A percentile compares a stretch with the other conserved stretches of the same genome.
These are phyloP conservation scores for Saccharomycodes ludwigii DNA, from an alignment of 805 yeast species.

Conservation along the genomic window DNA sequence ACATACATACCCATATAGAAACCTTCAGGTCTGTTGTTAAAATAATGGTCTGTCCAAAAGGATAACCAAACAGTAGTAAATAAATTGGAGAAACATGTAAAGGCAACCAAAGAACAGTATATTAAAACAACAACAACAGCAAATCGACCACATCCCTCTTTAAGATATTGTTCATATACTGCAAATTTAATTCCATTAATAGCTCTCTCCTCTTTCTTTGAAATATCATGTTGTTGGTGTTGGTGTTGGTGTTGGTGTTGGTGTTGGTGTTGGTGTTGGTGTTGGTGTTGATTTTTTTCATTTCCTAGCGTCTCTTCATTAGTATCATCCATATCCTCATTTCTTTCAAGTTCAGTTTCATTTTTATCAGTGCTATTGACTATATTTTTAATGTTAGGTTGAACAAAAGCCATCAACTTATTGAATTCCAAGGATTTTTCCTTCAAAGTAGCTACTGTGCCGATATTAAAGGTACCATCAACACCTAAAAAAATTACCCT, in stretches of 20 bases:
- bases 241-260: conserved; percentile 11
- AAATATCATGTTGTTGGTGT: conserved; percentile 2
- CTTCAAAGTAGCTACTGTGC: conserved; percentile 40
- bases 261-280: conserved; percentile 9
- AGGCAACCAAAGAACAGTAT: conserved; percentile 5
- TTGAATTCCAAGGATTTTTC: conserved; percentile 30
- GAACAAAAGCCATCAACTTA: conserved; percentile 33
- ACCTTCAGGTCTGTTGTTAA: conserved; percentile 31
- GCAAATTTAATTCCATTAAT: conserved; percentile 17
- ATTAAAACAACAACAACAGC: conserved; percentile 3
- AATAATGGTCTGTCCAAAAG: conserved; percentile 59
- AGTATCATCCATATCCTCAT: conserved; percentile 11
- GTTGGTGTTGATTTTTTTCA: conserved; percentile 10
- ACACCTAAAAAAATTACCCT: conserved; percentile 50
- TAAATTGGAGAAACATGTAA: conserved; percentile 35
- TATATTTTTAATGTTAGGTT: conserved; percentile 16
- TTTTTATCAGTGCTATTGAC: conserved; percentile 17
- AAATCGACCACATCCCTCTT: conserved; percentile 20
- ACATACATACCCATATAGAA: conserved; percentile 68
- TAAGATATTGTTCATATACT: conserved; percentile 23
- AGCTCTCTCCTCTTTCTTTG: conserved; percentile 8
- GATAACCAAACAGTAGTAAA: conserved; percentile 69
- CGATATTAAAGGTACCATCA: conserved; percentile 44
- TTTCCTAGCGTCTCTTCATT: conserved; percentile 5
- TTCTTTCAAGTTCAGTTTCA: conserved; percentile 14